Evolutionary conservation across 306 rosid genomes (phyloP).

Genomic region (Prunus kanzakura): DNA sequence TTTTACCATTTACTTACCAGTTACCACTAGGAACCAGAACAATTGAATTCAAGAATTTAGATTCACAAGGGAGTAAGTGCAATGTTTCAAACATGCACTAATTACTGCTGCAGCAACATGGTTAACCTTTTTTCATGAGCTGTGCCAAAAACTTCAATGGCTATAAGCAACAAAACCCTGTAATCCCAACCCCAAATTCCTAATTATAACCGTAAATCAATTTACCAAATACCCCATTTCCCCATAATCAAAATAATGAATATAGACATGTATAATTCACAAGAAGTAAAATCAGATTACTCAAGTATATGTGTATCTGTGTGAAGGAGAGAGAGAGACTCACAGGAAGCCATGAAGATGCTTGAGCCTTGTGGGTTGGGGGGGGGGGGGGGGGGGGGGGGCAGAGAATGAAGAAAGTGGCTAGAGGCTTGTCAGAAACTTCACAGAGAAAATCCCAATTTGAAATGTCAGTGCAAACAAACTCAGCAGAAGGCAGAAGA

Average conservation of each 20-base stretch:
- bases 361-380: neutral
- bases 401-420: slow-evolving; percentile 9
- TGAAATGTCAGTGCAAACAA: neutral
- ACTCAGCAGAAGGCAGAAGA: neutral
- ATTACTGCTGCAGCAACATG: neutral
- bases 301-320: neutral
- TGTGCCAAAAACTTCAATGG: neutral
- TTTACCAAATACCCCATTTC: slow-evolving; percentile 8
- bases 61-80: neutral
- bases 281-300: neutral
- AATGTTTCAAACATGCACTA: neutral
- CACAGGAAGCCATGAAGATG: slow-evolving; percentile 65
- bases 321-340: slow-evolving; percentile 26
- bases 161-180: neutral
- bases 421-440: neutral
- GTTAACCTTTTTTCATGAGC: neutral
- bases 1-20: neutral
- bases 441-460: neutral
- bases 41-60: neutral
- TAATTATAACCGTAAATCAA: neutral
- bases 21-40: neutral
- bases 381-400: too few species aligned
- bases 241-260: neutral
- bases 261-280: neutral
- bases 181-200: slow-evolving; percentile 9